Evolutionary conservation across 495 filamentous ascomycete species (phyloP), one percentile per base, ranked within the genome.

Genomic region (Penicillium diatomitis): DNA sequence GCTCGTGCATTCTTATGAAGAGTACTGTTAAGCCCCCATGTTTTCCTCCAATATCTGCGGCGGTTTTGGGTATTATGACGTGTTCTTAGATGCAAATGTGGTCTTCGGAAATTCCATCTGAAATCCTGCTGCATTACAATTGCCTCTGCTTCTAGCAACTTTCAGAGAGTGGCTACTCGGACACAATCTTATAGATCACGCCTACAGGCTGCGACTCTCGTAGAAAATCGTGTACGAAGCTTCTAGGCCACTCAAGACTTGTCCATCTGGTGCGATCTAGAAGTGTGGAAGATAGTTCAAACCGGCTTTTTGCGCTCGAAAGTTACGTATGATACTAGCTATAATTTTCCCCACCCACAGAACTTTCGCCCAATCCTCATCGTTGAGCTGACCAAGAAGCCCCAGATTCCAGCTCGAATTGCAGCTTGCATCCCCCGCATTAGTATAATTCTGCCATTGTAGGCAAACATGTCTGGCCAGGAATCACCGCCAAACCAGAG

Each of bases 281-380:
- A 20, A 20, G 20, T 20, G 32, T 43, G 40, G 31, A 38, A 38
- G 6, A n/a, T 28, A 2, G 8, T 28, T 43, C 6, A 34, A 27
- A 31, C 0, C 5, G 3, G 34, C 20, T 20, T 20, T 20, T 20
- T 20, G 20, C 20, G 20, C 20, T 20, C 20, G 20, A 2, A 20
- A 20, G 20, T 2, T 20, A 20, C 20, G 20, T 20, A 20, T 20
- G 20, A 30, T 28, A 20, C 2, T 11, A 32, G 33, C 63, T 53
- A 75, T 33, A 74, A 43, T 33, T 52, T 66, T 30, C 74, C 72
- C 75, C 75, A 77, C 1, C 64, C 64, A 52, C 71, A 77, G 39
- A 65, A 70, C 30, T 52, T 72, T 44, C 60, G 67, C 4, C 75
- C 75, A 47, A 71, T 63, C 38, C 61, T 68, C 54, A 73, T 73